phyloP scores from a whole-genome alignment of 2,329 filamentous ascomycete species.

The Orbilia quercus region DNA sequence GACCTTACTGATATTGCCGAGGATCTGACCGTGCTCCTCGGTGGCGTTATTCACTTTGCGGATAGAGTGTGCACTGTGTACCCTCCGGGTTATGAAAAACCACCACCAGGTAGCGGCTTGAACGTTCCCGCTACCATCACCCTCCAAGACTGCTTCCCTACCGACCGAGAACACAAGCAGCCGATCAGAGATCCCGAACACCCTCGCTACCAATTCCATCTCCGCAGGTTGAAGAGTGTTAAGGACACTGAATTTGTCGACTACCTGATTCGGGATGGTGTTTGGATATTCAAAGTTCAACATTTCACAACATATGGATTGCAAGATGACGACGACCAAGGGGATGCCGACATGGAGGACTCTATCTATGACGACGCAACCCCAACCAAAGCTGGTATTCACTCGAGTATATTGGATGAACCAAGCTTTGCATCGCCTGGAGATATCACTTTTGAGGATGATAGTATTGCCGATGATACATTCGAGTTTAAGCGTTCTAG shows the following conservation, averaged over 20 bases:
- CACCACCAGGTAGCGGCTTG: slow-evolving; percentile 83
- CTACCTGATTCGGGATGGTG: slow-evolving; percentile 81
- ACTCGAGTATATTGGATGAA: slow-evolving; percentile 48
- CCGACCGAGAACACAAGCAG: slow-evolving; percentile 70
- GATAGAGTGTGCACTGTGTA: slow-evolving; percentile 90
- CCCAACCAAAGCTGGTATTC: slow-evolving; percentile 58
- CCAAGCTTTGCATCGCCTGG: slow-evolving; percentile 55
- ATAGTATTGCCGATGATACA: slow-evolving; percentile 66
- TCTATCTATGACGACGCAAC: slow-evolving; percentile 47
- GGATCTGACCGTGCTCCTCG: slow-evolving; percentile 78
- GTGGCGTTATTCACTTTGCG: slow-evolving; percentile 78
- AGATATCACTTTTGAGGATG: slow-evolving; percentile 59
- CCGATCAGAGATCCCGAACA: slow-evolving; percentile 65
- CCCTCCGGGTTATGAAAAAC: slow-evolving; percentile 77
- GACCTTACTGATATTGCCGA: slow-evolving; percentile 81
- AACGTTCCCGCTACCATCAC: slow-evolving; percentile 89
- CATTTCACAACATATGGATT: slow-evolving; percentile 97
- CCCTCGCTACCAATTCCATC: slow-evolving; percentile 79
- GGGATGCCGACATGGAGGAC: slow-evolving; percentile 63
- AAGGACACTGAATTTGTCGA: slow-evolving; percentile 81
- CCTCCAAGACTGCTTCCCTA: slow-evolving; percentile 94
- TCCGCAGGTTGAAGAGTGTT: slow-evolving; percentile 82
- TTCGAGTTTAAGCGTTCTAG: slow-evolving; percentile 68
- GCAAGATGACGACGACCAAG: slow-evolving; percentile 77
- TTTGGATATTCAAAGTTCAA: slow-evolving; percentile 92